These are phyloP conservation scores for Paramecium tetraurelia DNA, from an alignment of 73 alveolate species.

Conservation along the genomic window DNA sequence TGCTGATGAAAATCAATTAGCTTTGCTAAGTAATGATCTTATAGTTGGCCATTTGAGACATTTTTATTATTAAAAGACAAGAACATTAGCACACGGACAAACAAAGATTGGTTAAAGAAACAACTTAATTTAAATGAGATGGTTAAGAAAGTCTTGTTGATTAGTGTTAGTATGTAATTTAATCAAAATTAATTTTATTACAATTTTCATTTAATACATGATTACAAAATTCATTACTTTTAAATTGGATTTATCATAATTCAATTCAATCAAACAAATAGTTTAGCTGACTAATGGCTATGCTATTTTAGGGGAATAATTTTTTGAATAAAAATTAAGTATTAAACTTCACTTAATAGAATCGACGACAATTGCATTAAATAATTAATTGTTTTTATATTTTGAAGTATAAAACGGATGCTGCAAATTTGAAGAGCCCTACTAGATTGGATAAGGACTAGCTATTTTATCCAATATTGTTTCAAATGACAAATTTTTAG, in stretches of 20 bases:
- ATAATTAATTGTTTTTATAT: neutral
- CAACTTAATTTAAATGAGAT: constrained; percentile 12
- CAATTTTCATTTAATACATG: neutral
- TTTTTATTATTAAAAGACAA: neutral
- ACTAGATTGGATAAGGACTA: neutral
- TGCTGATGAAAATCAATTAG: constrained; percentile 3
- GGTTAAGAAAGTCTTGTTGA: constrained; percentile 54
- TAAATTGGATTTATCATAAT: neutral
- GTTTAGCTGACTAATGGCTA: neutral
- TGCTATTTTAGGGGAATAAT: neutral
- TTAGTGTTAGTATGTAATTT: neutral
- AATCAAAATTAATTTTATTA: neutral
- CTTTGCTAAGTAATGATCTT: neutral
- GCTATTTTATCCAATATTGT: neutral
- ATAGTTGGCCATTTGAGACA: constrained; percentile 31
- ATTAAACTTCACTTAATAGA: neutral
- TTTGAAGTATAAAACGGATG: neutral
- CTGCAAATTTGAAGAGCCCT: neutral
- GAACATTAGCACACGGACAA: neutral
- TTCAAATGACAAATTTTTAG: neutral
- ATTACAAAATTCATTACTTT: neutral
- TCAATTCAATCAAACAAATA: neutral
- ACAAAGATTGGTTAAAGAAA: neutral
- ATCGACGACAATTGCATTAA: neutral
- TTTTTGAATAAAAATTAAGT: neutral